Evolutionary conservation across 1,284 basidiomycete species (phyloP), one percentile per base, ranked within the genome.

Genomic region (Athelia sp.): DNA sequence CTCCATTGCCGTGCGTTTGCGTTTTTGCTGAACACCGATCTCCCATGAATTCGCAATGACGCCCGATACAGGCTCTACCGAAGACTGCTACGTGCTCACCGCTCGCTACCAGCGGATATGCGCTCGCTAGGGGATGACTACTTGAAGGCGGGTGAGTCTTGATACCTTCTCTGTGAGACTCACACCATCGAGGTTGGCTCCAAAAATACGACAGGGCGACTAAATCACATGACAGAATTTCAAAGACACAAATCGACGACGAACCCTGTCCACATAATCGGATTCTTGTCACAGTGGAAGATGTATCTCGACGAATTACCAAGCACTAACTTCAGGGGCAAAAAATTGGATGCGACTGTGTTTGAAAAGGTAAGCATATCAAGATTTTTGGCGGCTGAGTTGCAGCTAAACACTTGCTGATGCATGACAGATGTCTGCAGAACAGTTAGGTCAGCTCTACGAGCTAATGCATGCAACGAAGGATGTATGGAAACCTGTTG

Each of bases 251-350:
- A 72, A 56, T 71, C 78, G n/a, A 81, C 84, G 11, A 84, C 84
- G 29, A 96, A 97, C 68, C 90, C 92, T 2, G 75, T 87, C 3
- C 84, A 96, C 64, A 82, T 96, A 55, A 93, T 97, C 63, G 93
- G 91, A 1, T 98, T 98, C 63, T 73, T 97, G 15, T 87, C 86
- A 3, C 90, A 96, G 60, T 97, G 94, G 94, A 96, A 95, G 66
- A 63, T 80, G 52, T 98, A 97, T 65, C 75, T 97, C 48, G 90
- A 95, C 59, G 70, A 81, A 55, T 62, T 94, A 17, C 78, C 84
- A 14, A 65, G 65, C 2, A 62, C 70, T 52, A 59, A 58, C 40
- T 91, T 87, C 63, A 67, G 62, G 43, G 91, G 90, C 21, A 84
- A 81, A 61, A 86, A 73, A 54, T 67, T 97, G 48, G 88, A 94